Evolutionary conservation across 768 basidiomycete genomes (phyloP).

Genomic region (Neoboletus magnificus): DNA sequence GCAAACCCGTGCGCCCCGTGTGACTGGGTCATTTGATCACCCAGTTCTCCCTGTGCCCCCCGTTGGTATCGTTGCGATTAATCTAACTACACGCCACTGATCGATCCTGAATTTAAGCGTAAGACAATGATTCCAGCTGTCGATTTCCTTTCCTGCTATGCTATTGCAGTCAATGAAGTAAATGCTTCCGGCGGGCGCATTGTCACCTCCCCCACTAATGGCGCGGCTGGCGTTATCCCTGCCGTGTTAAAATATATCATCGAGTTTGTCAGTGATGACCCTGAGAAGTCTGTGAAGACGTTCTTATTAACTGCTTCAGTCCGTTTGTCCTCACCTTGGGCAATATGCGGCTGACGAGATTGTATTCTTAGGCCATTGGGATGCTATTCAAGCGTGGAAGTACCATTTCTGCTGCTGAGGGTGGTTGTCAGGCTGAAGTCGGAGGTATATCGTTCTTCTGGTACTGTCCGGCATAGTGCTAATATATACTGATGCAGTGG

Average conservation of each 20-base stretch:
- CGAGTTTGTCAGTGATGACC: constrained; percentile 91
- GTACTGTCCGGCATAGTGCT: background rate
- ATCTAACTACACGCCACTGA: background rate
- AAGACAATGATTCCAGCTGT: constrained; percentile 88
- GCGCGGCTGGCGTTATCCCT: constrained; percentile 92
- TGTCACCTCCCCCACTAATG: constrained; percentile 93
- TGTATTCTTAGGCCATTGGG: constrained; percentile 63
- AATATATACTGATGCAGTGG: constrained; percentile 48
- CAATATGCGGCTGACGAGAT: constrained; percentile 6
- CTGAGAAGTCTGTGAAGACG: constrained; percentile 81
- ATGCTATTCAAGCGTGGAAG: constrained; percentile 98
- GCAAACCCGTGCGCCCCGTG: constrained; percentile 36
- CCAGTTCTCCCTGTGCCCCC: constrained; percentile 78
- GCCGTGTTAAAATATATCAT: constrained; percentile 86
- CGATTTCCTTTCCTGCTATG: constrained; percentile 92
- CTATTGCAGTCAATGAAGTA: constrained; percentile 93
- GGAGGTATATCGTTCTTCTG: constrained; percentile 52
- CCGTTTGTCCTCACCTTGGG: constrained; percentile 23
- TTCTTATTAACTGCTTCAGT: constrained; percentile 89
- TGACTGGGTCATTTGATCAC: constrained; percentile 79
- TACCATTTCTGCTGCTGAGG: constrained; percentile 94
- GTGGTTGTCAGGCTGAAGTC: constrained; percentile 93
- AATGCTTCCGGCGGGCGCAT: constrained; percentile 92
- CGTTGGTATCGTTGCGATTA: constrained; percentile 40
- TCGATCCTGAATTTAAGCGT: constrained; percentile 42